Conservation (phyloP, 768 basidiomycete species). For the Termitomyces titanicus region DNA sequence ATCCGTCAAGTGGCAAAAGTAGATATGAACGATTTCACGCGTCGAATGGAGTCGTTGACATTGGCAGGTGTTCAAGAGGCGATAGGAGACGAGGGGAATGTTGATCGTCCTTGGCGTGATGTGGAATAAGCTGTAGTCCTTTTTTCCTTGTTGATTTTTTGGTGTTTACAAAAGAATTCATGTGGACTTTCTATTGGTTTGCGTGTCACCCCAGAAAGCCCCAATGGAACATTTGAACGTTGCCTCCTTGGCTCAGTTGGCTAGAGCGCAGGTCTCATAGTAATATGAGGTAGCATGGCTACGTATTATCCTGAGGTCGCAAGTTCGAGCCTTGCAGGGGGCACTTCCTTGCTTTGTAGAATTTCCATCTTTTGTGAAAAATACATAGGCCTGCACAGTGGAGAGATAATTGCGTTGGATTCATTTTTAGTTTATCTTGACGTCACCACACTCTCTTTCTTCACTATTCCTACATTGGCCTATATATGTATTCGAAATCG, state of each 20-base stretch:
- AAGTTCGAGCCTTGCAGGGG: conserved; percentile 59
- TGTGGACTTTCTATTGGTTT: too few relatives aligned
- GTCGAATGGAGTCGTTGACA: conserved; percentile 24
- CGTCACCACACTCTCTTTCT: too few relatives aligned
- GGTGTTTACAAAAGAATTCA: too few relatives aligned
- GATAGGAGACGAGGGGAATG: conserved; percentile 12
- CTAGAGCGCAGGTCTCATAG: background rate
- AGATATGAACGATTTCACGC: conserved; percentile 32
- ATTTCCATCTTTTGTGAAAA: too few relatives aligned
- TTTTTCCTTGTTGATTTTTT: too few relatives aligned
- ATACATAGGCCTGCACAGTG: too few relatives aligned
- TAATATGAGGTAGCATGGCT: background rate
- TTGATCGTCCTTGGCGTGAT: conserved; percentile 20
- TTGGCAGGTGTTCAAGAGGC: conserved; percentile 14
- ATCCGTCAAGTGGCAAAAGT: conserved; percentile 20
- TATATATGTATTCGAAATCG: too few relatives aligned
- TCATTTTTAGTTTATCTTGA: too few relatives aligned
- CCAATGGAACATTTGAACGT: background rate
- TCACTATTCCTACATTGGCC: too few relatives aligned
- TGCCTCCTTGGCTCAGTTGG: background rate
- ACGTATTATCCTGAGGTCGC: conserved; percentile 48
- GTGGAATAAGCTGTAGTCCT: conserved; percentile 16
- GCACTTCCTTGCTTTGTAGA: too few relatives aligned
- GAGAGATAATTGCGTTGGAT: too few relatives aligned
- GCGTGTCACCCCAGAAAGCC: too few relatives aligned